Percentiles rank a stretch among this genome's conserved stretches.
Evolutionary conservation across 2,329 filamentous ascomycete genomes (phyloP).

Genomic region (Fusarium compactum): DNA sequence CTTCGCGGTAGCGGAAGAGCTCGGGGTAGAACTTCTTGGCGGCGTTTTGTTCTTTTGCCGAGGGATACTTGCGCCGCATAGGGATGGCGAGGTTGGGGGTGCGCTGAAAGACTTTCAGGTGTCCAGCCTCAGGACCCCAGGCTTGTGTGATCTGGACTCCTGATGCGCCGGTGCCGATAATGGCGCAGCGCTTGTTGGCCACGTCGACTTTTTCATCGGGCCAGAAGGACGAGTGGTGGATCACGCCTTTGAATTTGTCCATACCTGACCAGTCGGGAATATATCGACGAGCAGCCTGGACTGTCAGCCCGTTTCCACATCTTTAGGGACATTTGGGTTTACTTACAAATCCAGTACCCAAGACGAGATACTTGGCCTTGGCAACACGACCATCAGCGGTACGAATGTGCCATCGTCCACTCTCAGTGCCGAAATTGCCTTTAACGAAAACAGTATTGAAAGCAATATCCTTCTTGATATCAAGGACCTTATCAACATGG

Average conservation of each 20-base stretch:
- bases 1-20: conserved; percentile 65
- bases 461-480: conserved; percentile 67
- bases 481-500: conserved; percentile 66
- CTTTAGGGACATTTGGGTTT: too few relatives aligned
- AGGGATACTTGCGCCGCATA: conserved; percentile 65
- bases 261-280: conserved; percentile 71
- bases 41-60: conserved; percentile 54
- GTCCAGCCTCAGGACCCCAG: conserved; percentile 63
- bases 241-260: conserved; percentile 68
- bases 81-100: conserved; percentile 75
- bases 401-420: conserved; percentile 62
- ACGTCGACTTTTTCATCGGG: conserved; percentile 68
- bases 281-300: conserved; percentile 63
- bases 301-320: too few relatives aligned
- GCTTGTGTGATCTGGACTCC: conserved; percentile 75
- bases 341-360: conserved; percentile 65
- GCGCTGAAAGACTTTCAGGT: conserved; percentile 72
- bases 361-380: conserved; percentile 63
- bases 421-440: conserved; percentile 62
- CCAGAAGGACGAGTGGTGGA: conserved; percentile 73
- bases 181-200: conserved; percentile 68
- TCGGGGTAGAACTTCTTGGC: conserved; percentile 59
- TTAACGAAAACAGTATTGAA: conserved; percentile 68
- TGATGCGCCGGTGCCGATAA: conserved; percentile 74
- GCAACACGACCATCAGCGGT: conserved; percentile 63